Evolutionary conservation across 108 stramenopile genomes (phyloP).

Genomic region (Pseudonitzschia multiseries): DNA sequence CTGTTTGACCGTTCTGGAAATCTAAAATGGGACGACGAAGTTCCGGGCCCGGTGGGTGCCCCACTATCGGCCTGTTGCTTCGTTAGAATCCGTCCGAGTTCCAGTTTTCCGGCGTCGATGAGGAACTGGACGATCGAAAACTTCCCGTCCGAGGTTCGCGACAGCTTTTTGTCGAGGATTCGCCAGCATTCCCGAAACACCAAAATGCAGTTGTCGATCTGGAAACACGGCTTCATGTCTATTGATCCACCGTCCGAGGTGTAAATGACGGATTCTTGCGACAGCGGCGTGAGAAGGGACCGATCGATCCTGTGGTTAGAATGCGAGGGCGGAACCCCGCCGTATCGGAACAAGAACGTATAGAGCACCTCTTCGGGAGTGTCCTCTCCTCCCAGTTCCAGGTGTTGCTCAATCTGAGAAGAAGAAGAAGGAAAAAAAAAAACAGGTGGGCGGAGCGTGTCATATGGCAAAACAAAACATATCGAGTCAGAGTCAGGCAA

Average conservation of each 20-base stretch:
- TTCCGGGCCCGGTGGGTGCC: too few species aligned
- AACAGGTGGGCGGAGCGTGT: too few species aligned
- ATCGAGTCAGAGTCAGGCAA: too few species aligned
- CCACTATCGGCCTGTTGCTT: background rate
- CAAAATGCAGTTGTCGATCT: constrained; percentile 25
- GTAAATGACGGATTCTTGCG: background rate
- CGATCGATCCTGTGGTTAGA: background rate
- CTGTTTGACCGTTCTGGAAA: too few species aligned
- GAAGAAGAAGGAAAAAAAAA: too few species aligned
- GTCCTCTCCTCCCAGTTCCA: constrained; percentile 45
- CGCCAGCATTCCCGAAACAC: constrained; percentile 25
- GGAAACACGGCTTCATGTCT: constrained; percentile 25
- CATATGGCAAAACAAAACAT: background rate
- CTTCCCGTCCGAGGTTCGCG: background rate
- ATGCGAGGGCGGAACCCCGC: constrained; percentile 21
- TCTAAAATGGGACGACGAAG: too few species aligned
- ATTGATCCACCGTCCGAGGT: constrained; percentile 13
- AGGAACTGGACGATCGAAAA: constrained; percentile 9
- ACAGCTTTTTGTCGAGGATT: constrained; percentile 4
- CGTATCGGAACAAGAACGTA: constrained; percentile 57
- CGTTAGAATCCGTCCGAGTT: background rate
- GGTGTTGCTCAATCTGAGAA: constrained; percentile 42
- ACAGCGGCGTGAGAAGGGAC: background rate
- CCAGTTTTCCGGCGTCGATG: constrained; percentile 3
- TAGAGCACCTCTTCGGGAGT: constrained; percentile 45